Evolutionary conservation across 495 filamentous ascomycete genomes (phyloP), one percentile per base, ranked within the genome.

Genomic region (Tuber brumale): DNA sequence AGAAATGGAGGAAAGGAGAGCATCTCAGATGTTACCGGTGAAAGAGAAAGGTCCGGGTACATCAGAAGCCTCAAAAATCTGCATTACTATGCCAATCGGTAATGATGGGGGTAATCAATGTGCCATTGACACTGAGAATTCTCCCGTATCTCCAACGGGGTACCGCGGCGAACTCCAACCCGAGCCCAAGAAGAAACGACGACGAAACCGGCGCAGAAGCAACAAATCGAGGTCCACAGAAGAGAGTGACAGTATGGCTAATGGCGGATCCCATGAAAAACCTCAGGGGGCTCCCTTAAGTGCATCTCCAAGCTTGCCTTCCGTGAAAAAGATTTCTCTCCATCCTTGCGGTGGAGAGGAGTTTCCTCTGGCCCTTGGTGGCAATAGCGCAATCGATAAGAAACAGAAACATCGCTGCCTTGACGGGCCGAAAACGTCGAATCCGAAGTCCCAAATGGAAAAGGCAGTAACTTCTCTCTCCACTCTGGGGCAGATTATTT

Each of bases 191-290:
- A 80, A 76, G 77, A 80, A 79, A 71, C 78, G 78, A 41, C 78
- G 78, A 73, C 51, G 78, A 48, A 79, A 69, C 73, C 78, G 78
- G 45, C 78, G 78, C 43, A 80, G 78, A 80, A 80, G 78, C 69
- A 80, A 80, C 39, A 80, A 76, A 45, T 74, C 78, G 70, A 80
- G 76, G 48, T 70, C 45, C 43, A 75, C 75, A 39, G 78, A 76
- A 19, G 73, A 80, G 51, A 27, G 79, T n/a, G 78, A 75, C 37
- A 74, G 73, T 57, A 74, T 77, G 14, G 78, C 75, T 73, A 71
- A 57, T 69, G 73, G 78, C 2, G 78, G 66, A 71, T 76, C 69
- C 39, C 35, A 23, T 27, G 78, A 79, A 42, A 70, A 70, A 39
- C 7, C 61, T 35, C 70, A 37, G 70, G 70, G 46, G 57, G 35